Evolutionary conservation across 345 rosid species (phyloP).

Genomic region (Hibiscus trionum): DNA sequence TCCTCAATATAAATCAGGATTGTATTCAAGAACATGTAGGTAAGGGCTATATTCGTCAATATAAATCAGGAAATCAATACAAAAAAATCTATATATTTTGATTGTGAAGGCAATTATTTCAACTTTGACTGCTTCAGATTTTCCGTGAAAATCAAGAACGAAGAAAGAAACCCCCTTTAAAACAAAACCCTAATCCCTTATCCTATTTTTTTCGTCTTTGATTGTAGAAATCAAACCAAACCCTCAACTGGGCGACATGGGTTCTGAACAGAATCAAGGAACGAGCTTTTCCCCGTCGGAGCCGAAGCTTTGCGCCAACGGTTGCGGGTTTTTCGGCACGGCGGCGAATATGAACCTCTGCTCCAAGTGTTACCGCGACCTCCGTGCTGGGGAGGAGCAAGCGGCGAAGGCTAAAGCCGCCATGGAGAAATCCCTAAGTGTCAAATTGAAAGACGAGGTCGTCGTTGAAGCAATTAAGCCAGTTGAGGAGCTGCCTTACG

Average conservation of each 20-base stretch:
- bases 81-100: conserved; percentile 3
- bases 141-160: conserved; percentile 1
- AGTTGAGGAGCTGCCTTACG: not conserved
- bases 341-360: conserved; percentile 77
- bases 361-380: conserved; percentile 70
- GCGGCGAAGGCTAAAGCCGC: conserved; percentile 60
- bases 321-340: conserved; percentile 78
- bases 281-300: conserved; percentile 64
- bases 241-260: conserved; percentile 28
- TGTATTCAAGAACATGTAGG: not conserved
- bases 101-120: not conserved
- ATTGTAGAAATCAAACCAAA: conserved; percentile 7
- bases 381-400: conserved; percentile 50
- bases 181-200: conserved; percentile 6
- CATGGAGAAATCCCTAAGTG: conserved; percentile 45
- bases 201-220: not conserved
- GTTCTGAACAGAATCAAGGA: conserved; percentile 70
- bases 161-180: not conserved
- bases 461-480: not conserved
- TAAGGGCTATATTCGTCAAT: not conserved
- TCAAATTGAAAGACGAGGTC: conserved; percentile 15
- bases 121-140: not conserved
- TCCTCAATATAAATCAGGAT: too few relatives aligned
- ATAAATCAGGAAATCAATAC: not conserved
- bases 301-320: conserved; percentile 66